Percentiles rank a stretch among this genome's conserved stretches.
These are phyloP conservation scores for Hura crepitans DNA, from an alignment of 441 rosid species.

Conservation along the genomic window DNA sequence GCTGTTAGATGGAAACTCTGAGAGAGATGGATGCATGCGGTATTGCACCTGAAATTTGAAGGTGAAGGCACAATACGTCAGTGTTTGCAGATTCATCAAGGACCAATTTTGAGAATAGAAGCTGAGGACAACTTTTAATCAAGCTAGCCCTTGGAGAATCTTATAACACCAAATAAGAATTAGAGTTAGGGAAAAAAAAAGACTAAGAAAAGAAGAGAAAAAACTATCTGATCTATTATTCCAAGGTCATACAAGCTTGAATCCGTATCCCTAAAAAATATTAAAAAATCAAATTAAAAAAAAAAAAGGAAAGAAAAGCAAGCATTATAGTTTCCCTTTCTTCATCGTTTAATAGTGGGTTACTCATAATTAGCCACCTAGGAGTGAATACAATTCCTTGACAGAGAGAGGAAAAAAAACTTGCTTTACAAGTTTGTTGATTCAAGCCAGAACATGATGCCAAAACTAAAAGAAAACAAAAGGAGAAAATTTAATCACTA, in stretches of 20 bases:
- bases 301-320: not conserved
- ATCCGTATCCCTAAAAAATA: too few species aligned
- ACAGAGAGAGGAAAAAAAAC: too few species aligned
- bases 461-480: not conserved
- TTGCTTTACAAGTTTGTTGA: too few species aligned
- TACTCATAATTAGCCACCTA: too few species aligned
- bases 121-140: not conserved
- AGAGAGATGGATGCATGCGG: conserved; percentile 97
- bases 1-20: conserved; percentile 96
- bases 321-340: not conserved
- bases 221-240: not conserved
- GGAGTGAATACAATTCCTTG: too few species aligned
- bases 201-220: too few species aligned
- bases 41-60: conserved; percentile 73
- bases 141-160: not conserved
- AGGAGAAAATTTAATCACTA: not conserved
- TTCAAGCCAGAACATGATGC: not conserved
- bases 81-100: not conserved
- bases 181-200: too few species aligned
- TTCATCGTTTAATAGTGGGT: not conserved
- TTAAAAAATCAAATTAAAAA: not conserved
- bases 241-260: not conserved
- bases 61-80: conserved; percentile 11
- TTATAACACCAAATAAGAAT: not conserved
- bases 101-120: not conserved